These are phyloP conservation scores for Melaleuca alternifolia DNA, from an alignment of 345 rosid species.

Conservation along the genomic window DNA sequence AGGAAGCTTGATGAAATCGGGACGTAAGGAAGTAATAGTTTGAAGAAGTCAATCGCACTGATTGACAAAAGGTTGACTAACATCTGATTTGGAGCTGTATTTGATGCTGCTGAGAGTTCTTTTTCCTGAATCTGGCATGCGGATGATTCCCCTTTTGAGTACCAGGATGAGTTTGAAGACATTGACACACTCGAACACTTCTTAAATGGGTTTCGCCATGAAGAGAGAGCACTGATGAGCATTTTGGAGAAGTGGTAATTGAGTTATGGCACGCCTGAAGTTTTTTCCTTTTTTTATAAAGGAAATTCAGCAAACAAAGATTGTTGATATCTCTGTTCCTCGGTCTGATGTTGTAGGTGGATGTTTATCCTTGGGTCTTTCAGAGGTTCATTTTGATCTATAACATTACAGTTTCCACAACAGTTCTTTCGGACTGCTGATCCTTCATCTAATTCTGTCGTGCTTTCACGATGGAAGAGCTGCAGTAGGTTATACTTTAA, in stretches of 20 bases:
- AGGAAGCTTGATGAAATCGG: conserved; percentile 54
- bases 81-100: not conserved
- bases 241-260: not conserved
- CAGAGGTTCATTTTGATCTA: not conserved
- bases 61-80: not conserved
- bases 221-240: not conserved
- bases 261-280: not conserved
- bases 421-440: not conserved
- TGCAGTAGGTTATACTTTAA: not conserved
- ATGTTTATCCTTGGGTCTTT: not conserved
- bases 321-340: not conserved
- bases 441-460: not conserved
- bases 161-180: not conserved
- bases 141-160: not conserved
- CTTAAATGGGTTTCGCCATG: not conserved
- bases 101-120: not conserved
- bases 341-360: not conserved
- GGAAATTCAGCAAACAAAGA: not conserved
- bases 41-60: not conserved
- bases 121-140: not conserved
- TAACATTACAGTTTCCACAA: not conserved
- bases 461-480: not conserved
- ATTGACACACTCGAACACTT: not conserved
- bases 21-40: not conserved
- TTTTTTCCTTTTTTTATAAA: not conserved